phyloP scores from a whole-genome alignment of 2,329 filamentous ascomycete species.

The Sordariomycetes sp. region DNA sequence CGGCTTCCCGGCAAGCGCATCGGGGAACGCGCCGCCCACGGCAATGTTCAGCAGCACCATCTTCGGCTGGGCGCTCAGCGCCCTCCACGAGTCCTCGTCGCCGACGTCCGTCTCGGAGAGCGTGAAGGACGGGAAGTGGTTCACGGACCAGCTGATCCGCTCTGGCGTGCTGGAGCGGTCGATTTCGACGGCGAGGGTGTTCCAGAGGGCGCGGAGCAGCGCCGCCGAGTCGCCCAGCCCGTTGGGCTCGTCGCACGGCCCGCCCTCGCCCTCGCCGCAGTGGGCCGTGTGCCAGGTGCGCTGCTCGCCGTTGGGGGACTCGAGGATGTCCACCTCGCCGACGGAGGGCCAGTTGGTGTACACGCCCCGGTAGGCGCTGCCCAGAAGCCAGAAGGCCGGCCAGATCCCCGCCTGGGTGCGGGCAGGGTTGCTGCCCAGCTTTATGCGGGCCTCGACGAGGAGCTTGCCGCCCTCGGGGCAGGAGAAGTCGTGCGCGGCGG shows the following conservation, averaged over 20 bases:
- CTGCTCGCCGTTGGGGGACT: slow-evolving; percentile 26
- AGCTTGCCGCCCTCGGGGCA: slow-evolving; percentile 21
- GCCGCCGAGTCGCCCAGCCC: slow-evolving; percentile 16
- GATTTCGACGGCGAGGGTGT: slow-evolving; percentile 20
- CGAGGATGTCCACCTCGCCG: slow-evolving; percentile 34
- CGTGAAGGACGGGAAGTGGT: slow-evolving; percentile 16
- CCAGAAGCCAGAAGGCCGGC: slow-evolving; percentile 36
- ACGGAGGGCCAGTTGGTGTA: slow-evolving; percentile 28
- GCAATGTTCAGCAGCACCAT: slow-evolving; percentile 29
- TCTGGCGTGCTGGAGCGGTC: slow-evolving; percentile 20
- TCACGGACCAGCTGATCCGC: slow-evolving; percentile 21
- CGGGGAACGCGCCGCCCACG: slow-evolving; percentile 24
- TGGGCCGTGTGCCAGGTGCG: slow-evolving; percentile 26
- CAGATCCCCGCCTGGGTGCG: slow-evolving; percentile 27
- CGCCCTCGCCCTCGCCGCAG: slow-evolving; percentile 26
- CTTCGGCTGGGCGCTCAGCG: slow-evolving; percentile 17
- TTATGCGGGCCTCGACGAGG: slow-evolving; percentile 25
- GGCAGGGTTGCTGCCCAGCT: slow-evolving; percentile 18
- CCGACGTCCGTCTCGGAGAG: slow-evolving; percentile 16
- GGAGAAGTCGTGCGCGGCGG: slow-evolving; percentile 19
- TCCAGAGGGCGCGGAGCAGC: slow-evolving; percentile 18
- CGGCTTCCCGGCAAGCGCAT: slow-evolving; percentile 17
- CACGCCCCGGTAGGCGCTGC: slow-evolving; percentile 23
- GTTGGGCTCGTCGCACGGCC: slow-evolving; percentile 28
- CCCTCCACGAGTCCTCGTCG: slow-evolving; percentile 16